Conservation (phyloP, 2,329 filamentous ascomycete genomes). For the Scytalidium lignicola region DNA sequence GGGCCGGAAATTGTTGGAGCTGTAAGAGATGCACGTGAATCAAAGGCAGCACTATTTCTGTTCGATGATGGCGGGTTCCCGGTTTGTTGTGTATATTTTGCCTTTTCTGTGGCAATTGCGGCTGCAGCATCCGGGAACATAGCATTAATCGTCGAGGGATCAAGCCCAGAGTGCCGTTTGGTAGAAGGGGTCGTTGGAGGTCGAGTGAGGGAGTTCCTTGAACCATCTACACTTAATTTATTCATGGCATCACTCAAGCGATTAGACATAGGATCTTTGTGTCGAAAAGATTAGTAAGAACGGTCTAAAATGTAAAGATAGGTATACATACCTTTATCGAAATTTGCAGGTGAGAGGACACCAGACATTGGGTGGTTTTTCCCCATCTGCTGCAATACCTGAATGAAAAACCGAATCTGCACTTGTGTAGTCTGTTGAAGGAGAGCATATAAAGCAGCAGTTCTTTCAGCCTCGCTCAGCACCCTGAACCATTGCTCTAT, state of each 20-base stretch:
- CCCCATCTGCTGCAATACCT: slow-evolving; percentile 97
- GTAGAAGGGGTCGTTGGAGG: slow-evolving; percentile 71
- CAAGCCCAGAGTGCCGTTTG: slow-evolving; percentile 92
- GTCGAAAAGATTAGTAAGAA: slow-evolving; percentile 18
- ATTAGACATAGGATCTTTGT: slow-evolving; percentile 88
- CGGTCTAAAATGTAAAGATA: slow-evolving; percentile 5
- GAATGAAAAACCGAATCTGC: slow-evolving; percentile 98
- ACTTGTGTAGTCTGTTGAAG: slow-evolving; percentile 98
- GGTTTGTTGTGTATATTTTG: slow-evolving; percentile 93
- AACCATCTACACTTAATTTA: slow-evolving; percentile 83
- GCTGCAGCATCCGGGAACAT: slow-evolving; percentile 99
- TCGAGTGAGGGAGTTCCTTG: slow-evolving; percentile 80
- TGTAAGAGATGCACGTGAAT: slow-evolving; percentile 66
- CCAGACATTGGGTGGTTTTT: slow-evolving; percentile 97
- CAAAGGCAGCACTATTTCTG: slow-evolving; percentile 80
- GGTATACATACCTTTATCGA: slow-evolving; percentile 75
- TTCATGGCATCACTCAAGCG: slow-evolving; percentile 94
- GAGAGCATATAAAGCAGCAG: slow-evolving; percentile 89
- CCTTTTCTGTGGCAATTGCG: slow-evolving; percentile 97
- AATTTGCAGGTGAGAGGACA: slow-evolving; percentile 88
- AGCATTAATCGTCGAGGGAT: slow-evolving; percentile 88
- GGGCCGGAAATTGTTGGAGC: slow-evolving; percentile 71
- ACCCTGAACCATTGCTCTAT: slow-evolving; percentile 99
- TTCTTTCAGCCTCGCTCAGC: slow-evolving; percentile 91
- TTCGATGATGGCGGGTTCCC: slow-evolving; percentile 87